A percentile compares a stretch with the other conserved stretches of the same genome.
Evolutionary conservation across 495 filamentous ascomycete genomes (phyloP).

Genomic region (Xylaria acuta): DNA sequence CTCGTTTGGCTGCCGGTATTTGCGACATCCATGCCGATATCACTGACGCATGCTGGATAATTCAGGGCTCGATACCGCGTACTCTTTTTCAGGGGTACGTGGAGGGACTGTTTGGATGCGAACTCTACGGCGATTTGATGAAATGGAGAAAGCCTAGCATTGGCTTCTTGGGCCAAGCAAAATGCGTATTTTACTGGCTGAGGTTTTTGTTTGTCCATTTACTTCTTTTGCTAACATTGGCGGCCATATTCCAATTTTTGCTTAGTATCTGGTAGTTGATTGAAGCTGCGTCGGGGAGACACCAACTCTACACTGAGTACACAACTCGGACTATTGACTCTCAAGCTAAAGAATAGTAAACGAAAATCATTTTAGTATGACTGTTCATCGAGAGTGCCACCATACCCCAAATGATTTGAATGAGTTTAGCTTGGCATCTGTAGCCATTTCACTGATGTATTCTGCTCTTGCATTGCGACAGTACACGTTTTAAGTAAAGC

Average conservation of each 20-base stretch:
- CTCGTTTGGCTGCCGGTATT: not conserved
- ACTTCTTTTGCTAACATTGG: not conserved
- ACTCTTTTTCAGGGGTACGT: slow-evolving; percentile 10
- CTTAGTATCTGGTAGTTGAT: not conserved
- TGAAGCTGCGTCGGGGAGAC: not conserved
- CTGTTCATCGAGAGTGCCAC: too few relatives aligned
- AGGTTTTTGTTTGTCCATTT: not conserved
- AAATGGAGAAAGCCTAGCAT: not conserved
- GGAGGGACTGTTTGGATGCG: slow-evolving; percentile 7
- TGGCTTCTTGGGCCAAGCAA: not conserved
- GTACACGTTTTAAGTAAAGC: slow-evolving; percentile 12
- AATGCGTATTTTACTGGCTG: not conserved
- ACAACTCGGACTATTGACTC: not conserved
- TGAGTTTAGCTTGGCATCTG: not conserved
- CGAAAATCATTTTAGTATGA: not conserved
- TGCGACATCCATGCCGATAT: not conserved
- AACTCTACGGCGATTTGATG: not conserved
- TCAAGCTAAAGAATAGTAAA: not conserved
- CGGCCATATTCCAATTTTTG: not conserved
- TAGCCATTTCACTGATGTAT: not conserved
- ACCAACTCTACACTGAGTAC: not conserved
- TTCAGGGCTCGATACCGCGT: not conserved
- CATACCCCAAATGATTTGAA: slow-evolving; percentile 19
- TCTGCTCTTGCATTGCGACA: not conserved
- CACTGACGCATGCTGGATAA: not conserved